Evolutionary conservation across 768 basidiomycete species (phyloP).

Genomic region (Boletus rubescentipes): DNA sequence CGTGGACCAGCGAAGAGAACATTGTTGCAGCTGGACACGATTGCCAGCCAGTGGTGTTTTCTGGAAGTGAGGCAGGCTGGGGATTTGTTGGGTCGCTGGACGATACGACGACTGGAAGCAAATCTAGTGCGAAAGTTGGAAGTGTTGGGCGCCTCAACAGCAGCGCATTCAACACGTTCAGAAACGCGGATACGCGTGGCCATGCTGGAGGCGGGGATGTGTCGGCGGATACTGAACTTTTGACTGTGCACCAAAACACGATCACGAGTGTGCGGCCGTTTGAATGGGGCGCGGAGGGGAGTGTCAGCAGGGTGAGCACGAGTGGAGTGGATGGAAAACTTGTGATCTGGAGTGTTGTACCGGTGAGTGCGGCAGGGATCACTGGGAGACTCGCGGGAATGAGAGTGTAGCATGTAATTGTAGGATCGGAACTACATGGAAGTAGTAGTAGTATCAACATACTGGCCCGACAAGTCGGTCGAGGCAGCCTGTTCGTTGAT

Average conservation of each 20-base stretch:
- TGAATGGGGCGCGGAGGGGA: conserved; percentile 48
- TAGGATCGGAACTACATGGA: conserved; percentile 7
- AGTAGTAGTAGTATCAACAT: conserved; percentile 16
- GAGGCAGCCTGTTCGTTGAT: conserved; percentile 71
- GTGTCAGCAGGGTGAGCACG: conserved; percentile 79
- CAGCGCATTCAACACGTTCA: conserved; percentile 92
- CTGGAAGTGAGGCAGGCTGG: conserved; percentile 79
- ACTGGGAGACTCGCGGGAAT: conserved; percentile 50
- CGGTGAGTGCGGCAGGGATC: conserved; percentile 45
- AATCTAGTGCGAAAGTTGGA: conserved; percentile 40
- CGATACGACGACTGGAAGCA: conserved; percentile 53
- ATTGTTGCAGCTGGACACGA: conserved; percentile 96
- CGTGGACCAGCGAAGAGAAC: conserved; percentile 80
- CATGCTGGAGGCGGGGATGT: conserved; percentile 34
- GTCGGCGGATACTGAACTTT: conserved; percentile 65
- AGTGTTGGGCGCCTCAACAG: conserved; percentile 80
- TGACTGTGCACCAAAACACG: conserved; percentile 96
- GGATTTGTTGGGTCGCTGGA: conserved; percentile 78
- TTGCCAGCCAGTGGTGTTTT: conserved; percentile 90
- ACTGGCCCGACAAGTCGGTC: conserved; percentile 15
- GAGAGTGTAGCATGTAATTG: conserved; percentile 32
- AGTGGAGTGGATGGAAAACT: conserved; percentile 92
- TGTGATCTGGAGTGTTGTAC: conserved; percentile 84
- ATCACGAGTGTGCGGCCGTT: conserved; percentile 90
- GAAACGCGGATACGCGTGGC: conserved; percentile 82